Percentiles rank a stretch among this genome's conserved stretches.
Conservation (phyloP, 345 rosid species). For the Hibiscus tridactylites region DNA sequence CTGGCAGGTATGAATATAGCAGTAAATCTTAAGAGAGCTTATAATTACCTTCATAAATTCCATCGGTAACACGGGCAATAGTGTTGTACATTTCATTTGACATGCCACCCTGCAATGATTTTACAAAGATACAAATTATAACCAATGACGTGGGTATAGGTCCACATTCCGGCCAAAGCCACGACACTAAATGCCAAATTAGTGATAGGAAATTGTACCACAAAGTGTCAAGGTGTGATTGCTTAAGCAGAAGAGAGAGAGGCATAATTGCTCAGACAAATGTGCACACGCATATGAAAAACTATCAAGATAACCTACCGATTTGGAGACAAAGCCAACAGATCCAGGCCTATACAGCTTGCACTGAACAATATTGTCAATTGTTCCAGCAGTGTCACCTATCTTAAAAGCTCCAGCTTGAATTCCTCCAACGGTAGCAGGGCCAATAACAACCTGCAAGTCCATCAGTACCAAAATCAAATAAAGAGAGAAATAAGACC, state of each 20-base stretch:
- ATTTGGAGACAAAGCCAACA: slow-evolving; percentile 95
- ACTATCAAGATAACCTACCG: slow-evolving; percentile 43
- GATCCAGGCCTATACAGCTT: slow-evolving; percentile 96
- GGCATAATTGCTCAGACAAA: background rate
- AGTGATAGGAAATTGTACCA: background rate
- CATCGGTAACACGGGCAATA: slow-evolving; percentile 91
- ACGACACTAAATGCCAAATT: background rate
- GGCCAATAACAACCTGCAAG: slow-evolving; percentile 90
- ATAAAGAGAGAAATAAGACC: background rate
- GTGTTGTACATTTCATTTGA: slow-evolving; percentile 92
- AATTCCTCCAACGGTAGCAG: slow-evolving; percentile 97
- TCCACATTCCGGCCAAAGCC: slow-evolving; percentile 4
- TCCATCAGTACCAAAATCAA: slow-evolving; percentile 17
- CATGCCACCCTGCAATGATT: slow-evolving; percentile 80
- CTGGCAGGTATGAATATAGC: background rate
- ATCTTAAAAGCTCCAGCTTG: slow-evolving; percentile 99
- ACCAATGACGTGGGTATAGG: background rate
- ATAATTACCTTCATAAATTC: slow-evolving; percentile 75
- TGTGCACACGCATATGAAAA: background rate
- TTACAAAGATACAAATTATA: slow-evolving; percentile 1
- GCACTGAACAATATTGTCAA: slow-evolving; percentile 85
- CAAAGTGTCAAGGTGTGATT: background rate
- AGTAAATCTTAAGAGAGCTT: background rate
- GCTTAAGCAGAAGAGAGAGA: slow-evolving; percentile 4
- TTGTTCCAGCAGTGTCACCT: slow-evolving; percentile 98